Conservation (phyloP, 306 rosid species). For the Quillaja saponaria region DNA sequence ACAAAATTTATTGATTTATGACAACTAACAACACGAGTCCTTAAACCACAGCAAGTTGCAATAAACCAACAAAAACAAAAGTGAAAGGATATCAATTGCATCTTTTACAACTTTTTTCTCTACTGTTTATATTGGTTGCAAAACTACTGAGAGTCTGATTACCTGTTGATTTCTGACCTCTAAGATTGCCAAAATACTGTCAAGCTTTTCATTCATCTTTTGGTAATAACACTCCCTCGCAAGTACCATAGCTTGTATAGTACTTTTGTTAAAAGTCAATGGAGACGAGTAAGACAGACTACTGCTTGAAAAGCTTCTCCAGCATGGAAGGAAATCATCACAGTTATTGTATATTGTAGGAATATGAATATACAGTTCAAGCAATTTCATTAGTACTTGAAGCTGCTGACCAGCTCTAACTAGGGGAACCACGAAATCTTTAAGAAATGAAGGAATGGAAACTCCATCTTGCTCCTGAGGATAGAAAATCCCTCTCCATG, state of each 20-base stretch:
- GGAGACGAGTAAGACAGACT: slow-evolving; percentile 54
- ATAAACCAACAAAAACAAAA: too few relatives aligned
- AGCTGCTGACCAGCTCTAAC: slow-evolving; percentile 96
- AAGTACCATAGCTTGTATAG: slow-evolving; percentile 55
- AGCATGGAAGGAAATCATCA: slow-evolving; percentile 81
- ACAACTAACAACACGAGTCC: too few relatives aligned
- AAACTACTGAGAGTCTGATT: slow-evolving; percentile 23
- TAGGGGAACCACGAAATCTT: slow-evolving; percentile 69
- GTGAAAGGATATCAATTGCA: too few relatives aligned
- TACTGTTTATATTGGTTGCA: too few relatives aligned
- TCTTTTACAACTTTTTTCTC: too few relatives aligned
- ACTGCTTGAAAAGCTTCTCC: slow-evolving; percentile 70
- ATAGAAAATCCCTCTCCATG: slow-evolving; percentile 39
- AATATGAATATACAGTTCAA: slow-evolving; percentile 72
- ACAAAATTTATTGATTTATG: too few relatives aligned
- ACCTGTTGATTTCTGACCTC: slow-evolving; percentile 79
- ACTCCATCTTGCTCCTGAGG: slow-evolving; percentile 78
- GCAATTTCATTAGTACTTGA: slow-evolving; percentile 81
- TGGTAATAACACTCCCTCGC: slow-evolving; percentile 69
- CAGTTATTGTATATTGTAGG: slow-evolving; percentile 49
- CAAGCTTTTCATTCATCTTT: slow-evolving; percentile 68
- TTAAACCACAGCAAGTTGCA: too few relatives aligned
- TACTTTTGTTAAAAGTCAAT: slow-evolving; percentile 59
- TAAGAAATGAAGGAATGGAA: slow-evolving; percentile 76
- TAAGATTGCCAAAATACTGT: slow-evolving; percentile 49